Evolutionary conservation across 2,329 filamentous ascomycete species (phyloP).

Genomic region (Trichoderma gracile): DNA sequence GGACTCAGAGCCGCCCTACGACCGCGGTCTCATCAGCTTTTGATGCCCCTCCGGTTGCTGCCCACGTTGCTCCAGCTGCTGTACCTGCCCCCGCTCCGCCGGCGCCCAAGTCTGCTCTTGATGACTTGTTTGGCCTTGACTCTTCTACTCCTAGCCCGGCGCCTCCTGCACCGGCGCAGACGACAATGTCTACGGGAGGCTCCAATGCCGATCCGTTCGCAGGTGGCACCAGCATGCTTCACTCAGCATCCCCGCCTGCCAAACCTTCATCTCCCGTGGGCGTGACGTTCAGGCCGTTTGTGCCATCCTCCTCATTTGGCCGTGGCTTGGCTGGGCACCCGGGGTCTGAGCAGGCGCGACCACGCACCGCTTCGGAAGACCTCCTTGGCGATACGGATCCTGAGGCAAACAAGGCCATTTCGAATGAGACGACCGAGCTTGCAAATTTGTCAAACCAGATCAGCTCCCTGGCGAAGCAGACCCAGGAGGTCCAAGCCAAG

Average conservation of each 20-base stretch:
- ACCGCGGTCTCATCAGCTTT: constrained; percentile 55
- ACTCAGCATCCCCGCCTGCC: constrained; percentile 53
- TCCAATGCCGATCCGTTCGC: constrained; percentile 67
- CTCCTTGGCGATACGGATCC: constrained; percentile 88
- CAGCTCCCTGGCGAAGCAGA: constrained; percentile 84
- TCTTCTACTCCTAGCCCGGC: constrained; percentile 54
- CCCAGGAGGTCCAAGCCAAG: constrained; percentile 88
- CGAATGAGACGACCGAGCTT: constrained; percentile 85
- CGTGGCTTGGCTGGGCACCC: constrained; percentile 66
- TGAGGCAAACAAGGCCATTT: constrained; percentile 84
- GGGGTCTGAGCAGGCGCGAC: constrained; percentile 54
- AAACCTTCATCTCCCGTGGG: constrained; percentile 50
- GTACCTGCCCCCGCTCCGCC: constrained; percentile 37
- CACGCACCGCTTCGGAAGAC: constrained; percentile 67
- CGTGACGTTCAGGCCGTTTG: constrained; percentile 79
- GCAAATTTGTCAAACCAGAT: constrained; percentile 97
- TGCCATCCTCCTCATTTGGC: constrained; percentile 90
- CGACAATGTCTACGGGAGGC: constrained; percentile 70
- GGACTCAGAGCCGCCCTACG: constrained; percentile 57
- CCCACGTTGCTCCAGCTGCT: neutral
- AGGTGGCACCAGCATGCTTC: constrained; percentile 48
- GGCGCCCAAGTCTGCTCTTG: constrained; percentile 77
- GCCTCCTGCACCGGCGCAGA: constrained; percentile 58
- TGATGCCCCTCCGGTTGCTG: constrained; percentile 44
- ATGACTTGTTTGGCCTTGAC: constrained; percentile 92